Conservation (phyloP, 2,329 filamentous ascomycete genomes). For the Verticillium dahliae region DNA sequence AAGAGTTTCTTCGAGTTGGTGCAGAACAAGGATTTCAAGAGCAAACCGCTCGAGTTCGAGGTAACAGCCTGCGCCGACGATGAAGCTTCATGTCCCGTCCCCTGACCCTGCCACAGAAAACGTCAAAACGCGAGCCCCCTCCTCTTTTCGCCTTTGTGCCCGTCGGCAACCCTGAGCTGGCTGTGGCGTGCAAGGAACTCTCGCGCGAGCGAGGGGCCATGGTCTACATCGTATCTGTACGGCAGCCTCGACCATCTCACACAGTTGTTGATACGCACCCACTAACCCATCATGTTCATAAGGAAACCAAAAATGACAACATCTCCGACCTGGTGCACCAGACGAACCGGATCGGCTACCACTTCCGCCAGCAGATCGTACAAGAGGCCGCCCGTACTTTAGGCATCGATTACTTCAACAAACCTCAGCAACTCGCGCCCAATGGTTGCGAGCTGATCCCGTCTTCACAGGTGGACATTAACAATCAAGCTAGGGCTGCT, state of each 20-base stretch:
- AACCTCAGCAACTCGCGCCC: conserved; percentile 13
- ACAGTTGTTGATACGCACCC: not conserved
- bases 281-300: not conserved
- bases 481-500: conserved; percentile 54
- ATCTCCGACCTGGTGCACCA: conserved; percentile 37
- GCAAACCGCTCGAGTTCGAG: conserved; percentile 57
- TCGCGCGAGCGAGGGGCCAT: conserved; percentile 55
- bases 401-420: conserved; percentile 4
- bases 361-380: conserved; percentile 53
- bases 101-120: conserved; percentile 34
- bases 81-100: not conserved
- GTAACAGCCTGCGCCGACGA: conserved; percentile 28
- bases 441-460: conserved; percentile 46
- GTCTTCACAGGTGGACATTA: conserved; percentile 51
- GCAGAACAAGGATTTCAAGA: conserved; percentile 58
- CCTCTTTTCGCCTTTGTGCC: conserved; percentile 59
- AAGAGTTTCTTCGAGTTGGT: conserved; percentile 58
- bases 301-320: conserved; percentile 3
- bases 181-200: conserved; percentile 55
- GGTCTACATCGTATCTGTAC: conserved; percentile 62
- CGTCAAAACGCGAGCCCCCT: conserved; percentile 42
- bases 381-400: conserved; percentile 38
- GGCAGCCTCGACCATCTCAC: conserved; percentile 14
- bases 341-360: conserved; percentile 53
- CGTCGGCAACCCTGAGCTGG: conserved; percentile 55